phyloP scores from a whole-genome alignment of 495 filamentous ascomycete genomes.

The Clohesyomyces aquaticus region DNA sequence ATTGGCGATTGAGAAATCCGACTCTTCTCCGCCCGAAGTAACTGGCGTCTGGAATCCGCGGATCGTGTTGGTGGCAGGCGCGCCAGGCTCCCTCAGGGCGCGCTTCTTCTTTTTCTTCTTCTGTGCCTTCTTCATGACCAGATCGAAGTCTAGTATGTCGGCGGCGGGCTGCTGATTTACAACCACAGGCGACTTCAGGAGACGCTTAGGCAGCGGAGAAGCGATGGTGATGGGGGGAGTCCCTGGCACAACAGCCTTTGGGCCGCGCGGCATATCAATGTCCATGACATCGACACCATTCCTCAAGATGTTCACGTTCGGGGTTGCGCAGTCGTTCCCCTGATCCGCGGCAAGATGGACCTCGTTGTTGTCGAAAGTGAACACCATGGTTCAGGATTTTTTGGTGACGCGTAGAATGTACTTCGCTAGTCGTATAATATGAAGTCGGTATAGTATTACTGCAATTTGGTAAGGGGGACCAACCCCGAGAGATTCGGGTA shows the following conservation, averaged over 20 bases:
- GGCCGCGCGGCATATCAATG: conserved; percentile 19
- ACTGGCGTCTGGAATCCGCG: conserved; percentile 82
- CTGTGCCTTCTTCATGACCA: conserved; percentile 43
- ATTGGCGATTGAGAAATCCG: conserved; percentile 64
- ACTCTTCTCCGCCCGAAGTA: conserved; percentile 84
- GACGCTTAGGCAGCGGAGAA: conserved; percentile 35
- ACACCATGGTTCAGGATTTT: conserved; percentile 23
- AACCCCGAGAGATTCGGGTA: not conserved
- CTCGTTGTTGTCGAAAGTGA: conserved; percentile 35
- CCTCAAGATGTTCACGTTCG: conserved; percentile 14
- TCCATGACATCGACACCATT: conserved; percentile 23
- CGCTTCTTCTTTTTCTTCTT: conserved; percentile 56
- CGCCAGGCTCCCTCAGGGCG: conserved; percentile 50
- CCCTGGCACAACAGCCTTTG: not conserved
- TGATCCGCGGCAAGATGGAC: conserved; percentile 7
- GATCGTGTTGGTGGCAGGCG: conserved; percentile 71
- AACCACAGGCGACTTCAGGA: conserved; percentile 13
- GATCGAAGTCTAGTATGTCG: conserved; percentile 46
- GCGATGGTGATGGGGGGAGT: conserved; percentile 39
- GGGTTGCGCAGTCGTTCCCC: not conserved
- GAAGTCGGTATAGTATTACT: conserved; percentile 15
- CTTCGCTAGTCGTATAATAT: not conserved
- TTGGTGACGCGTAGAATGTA: not conserved
- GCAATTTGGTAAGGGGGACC: conserved; percentile 11
- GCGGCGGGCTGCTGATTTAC: conserved; percentile 10